phyloP scores from a whole-genome alignment of 2,329 filamentous ascomycete genomes.

The Coniochaeta pulveracea region DNA sequence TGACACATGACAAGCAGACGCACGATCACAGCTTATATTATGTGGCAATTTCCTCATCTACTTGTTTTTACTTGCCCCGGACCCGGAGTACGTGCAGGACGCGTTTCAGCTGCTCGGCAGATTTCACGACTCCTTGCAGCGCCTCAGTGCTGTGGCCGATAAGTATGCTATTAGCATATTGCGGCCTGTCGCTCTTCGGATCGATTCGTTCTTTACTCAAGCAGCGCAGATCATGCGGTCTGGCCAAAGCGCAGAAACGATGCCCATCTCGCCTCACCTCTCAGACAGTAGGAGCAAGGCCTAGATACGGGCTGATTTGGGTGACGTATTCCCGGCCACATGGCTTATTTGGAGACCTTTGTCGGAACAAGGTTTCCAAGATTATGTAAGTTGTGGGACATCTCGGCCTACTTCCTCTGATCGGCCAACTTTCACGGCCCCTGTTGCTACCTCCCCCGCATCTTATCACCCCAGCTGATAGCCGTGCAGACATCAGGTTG shows the following conservation, averaged over 20 bases:
- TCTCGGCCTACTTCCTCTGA: neutral
- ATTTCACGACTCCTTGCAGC: slow-evolving; percentile 25
- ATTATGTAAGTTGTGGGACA: neutral
- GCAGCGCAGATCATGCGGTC: slow-evolving; percentile 14
- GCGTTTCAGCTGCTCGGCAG: slow-evolving; percentile 23
- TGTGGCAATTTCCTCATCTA: slow-evolving; percentile 37
- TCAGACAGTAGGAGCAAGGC: neutral
- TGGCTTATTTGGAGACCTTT: neutral
- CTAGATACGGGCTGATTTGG: slow-evolving; percentile 1
- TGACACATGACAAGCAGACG: slow-evolving; percentile 13
- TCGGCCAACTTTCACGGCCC: slow-evolving; percentile 1
- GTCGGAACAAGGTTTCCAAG: slow-evolving; percentile 1
- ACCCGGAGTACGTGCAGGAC: slow-evolving; percentile 19
- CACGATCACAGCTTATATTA: slow-evolving; percentile 31
- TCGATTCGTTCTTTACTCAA: slow-evolving; percentile 28
- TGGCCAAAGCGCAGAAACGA: neutral
- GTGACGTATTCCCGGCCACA: neutral
- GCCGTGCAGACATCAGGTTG: neutral
- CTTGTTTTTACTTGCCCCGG: slow-evolving; percentile 30
- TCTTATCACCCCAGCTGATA: neutral
- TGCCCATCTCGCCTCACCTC: neutral
- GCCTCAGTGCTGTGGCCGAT: slow-evolving; percentile 19
- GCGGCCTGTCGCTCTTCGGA: slow-evolving; percentile 23
- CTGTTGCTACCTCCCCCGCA: slow-evolving; percentile 2
- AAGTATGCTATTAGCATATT: slow-evolving; percentile 19